Conservation (phyloP, 2,329 filamentous ascomycete genomes). For the Fusarium sp. region DNA sequence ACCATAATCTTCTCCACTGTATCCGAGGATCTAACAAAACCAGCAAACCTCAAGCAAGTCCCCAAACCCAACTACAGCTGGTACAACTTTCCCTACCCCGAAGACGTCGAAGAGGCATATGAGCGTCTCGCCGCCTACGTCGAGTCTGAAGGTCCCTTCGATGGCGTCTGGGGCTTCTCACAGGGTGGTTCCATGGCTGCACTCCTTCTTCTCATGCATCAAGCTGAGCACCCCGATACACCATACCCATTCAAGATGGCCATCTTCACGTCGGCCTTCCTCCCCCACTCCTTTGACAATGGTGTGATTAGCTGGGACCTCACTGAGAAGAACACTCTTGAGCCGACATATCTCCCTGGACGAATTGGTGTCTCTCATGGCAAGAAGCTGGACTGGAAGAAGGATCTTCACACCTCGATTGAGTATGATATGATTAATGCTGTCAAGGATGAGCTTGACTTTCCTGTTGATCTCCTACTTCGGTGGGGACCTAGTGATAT, state of each 20-base stretch:
- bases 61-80: neutral
- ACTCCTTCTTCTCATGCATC: neutral
- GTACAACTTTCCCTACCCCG: neutral
- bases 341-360: neutral
- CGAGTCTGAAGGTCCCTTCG: neutral
- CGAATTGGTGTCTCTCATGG: neutral
- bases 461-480: neutral
- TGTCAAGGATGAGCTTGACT: neutral
- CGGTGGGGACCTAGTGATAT: neutral
- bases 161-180: neutral
- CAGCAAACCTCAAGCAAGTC: neutral
- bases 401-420: neutral
- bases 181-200: neutral
- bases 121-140: neutral
- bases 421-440: neutral
- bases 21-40: neutral
- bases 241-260: neutral
- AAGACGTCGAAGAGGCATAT: neutral
- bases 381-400: neutral
- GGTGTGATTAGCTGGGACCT: neutral
- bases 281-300: neutral
- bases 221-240: neutral
- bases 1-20: rapidly evolving
- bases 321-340: neutral
- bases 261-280: neutral